Evolutionary conservation across 306 rosid genomes (phyloP).

Genomic region (Vigna trinervia): DNA sequence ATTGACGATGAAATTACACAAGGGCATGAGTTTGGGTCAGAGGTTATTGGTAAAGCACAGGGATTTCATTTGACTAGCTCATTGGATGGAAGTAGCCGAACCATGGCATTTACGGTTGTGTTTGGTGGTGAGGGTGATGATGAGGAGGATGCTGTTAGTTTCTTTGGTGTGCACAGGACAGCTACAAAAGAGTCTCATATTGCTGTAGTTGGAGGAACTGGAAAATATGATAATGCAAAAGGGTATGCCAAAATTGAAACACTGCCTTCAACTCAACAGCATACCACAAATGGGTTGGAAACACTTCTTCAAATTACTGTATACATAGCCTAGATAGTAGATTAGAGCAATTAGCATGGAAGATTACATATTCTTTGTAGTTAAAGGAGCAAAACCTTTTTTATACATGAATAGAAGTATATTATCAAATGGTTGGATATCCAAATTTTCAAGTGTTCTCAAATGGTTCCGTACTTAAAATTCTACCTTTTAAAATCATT

Average conservation of each 20-base stretch:
- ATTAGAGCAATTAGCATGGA: background rate
- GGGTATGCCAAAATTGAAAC: constrained; percentile 53
- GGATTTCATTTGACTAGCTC: constrained; percentile 57
- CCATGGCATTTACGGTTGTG: constrained; percentile 49
- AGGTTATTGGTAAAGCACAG: constrained; percentile 48
- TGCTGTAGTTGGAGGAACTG: constrained; percentile 55
- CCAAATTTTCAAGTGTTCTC: too few relatives aligned
- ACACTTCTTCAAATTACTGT: constrained; percentile 45
- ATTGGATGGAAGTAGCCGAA: constrained; percentile 56
- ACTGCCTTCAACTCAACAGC: constrained; percentile 10
- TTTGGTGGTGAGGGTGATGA: constrained; percentile 28
- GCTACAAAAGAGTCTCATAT: constrained; percentile 43
- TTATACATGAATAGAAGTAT: background rate
- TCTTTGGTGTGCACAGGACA: constrained; percentile 52
- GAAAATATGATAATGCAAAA: constrained; percentile 50
- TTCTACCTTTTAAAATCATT: too few relatives aligned
- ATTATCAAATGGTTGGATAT: too few relatives aligned
- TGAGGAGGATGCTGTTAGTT: constrained; percentile 43
- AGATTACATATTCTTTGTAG: background rate
- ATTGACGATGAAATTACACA: constrained; percentile 53
- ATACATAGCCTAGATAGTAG: constrained; percentile 17
- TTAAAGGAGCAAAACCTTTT: background rate
- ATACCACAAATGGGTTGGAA: constrained; percentile 38
- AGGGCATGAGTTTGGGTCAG: constrained; percentile 43
- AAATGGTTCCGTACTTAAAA: too few relatives aligned